Conservation (phyloP, 306 rosid species). For the Vigna angularis region DNA sequence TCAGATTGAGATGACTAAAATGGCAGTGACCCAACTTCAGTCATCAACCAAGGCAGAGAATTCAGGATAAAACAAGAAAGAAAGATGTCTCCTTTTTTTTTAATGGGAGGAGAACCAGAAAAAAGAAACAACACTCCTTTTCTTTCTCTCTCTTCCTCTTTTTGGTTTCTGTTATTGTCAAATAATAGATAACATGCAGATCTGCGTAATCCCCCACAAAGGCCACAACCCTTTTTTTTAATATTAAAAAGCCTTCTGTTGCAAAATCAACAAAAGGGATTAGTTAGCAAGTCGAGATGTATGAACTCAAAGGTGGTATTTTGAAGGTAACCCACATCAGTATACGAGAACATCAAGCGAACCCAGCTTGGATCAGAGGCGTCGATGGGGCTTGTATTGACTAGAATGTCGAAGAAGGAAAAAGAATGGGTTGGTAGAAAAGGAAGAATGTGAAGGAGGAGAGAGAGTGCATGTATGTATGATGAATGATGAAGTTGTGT, state of each 20-base stretch:
- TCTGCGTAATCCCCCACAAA: conserved; percentile 42
- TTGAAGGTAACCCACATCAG: background rate
- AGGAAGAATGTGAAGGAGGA: conserved; percentile 23
- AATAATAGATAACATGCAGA: conserved; percentile 43
- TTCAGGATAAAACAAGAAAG: conserved; percentile 35
- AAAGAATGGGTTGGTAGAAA: background rate
- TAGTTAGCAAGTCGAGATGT: background rate
- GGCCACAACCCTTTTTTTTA: background rate
- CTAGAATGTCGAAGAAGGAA: background rate
- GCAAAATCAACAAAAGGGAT: conserved; percentile 9
- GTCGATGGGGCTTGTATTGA: conserved; percentile 28
- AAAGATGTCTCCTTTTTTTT: background rate
- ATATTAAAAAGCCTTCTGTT: background rate
- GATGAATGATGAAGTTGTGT: too few species aligned
- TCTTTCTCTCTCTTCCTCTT: background rate
- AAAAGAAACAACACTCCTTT: background rate
- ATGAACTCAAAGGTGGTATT: background rate
- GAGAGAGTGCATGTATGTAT: background rate
- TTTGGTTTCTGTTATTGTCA: conserved; percentile 9
- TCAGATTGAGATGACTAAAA: conserved; percentile 27
- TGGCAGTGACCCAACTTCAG: background rate
- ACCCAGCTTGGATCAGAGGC: conserved; percentile 28
- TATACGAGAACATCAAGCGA: background rate
- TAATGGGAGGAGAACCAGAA: background rate
- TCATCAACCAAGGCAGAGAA: conserved; percentile 34